phyloP scores from a whole-genome alignment of 2,329 filamentous ascomycete genomes.

The Ophiostoma quercus region DNA sequence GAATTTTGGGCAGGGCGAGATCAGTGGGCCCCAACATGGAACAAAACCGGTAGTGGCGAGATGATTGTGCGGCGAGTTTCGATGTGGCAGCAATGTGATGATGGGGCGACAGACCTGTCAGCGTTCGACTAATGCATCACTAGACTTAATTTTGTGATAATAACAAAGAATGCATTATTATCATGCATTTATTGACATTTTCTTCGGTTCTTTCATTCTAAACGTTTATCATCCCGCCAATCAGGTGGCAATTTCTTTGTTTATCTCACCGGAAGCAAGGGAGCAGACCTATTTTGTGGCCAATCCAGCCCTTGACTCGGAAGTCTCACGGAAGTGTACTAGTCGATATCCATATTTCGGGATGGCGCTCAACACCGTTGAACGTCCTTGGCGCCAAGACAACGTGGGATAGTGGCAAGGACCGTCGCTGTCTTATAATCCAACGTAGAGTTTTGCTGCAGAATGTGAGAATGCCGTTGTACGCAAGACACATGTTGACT shows the following conservation, averaged over 20 bases:
- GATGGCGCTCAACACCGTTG: background rate
- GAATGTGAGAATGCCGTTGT: too few species aligned
- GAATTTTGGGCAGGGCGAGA: conserved; percentile 24
- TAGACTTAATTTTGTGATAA: too few species aligned
- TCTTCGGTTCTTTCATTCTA: too few species aligned
- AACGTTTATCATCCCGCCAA: too few species aligned
- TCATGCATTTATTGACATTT: too few species aligned
- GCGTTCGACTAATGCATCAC: background rate
- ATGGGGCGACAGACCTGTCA: conserved; percentile 21
- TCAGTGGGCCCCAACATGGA: conserved; percentile 17
- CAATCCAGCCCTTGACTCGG: background rate
- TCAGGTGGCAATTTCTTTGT: background rate
- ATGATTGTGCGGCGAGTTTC: conserved; percentile 24
- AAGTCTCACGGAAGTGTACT: background rate
- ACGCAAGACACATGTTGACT: too few species aligned
- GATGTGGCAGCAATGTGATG: conserved; percentile 27
- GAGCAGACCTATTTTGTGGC: background rate
- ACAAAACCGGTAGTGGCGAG: conserved; percentile 24
- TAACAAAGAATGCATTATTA: too few species aligned
- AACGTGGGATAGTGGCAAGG: background rate
- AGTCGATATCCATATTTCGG: background rate
- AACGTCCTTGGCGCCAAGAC: background rate
- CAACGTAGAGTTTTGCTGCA: too few species aligned
- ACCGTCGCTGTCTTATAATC: background rate
- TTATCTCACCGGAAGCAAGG: background rate